Evolutionary conservation across 108 stramenopile genomes (phyloP).

Genomic region (Nitzschia inconspicua): DNA sequence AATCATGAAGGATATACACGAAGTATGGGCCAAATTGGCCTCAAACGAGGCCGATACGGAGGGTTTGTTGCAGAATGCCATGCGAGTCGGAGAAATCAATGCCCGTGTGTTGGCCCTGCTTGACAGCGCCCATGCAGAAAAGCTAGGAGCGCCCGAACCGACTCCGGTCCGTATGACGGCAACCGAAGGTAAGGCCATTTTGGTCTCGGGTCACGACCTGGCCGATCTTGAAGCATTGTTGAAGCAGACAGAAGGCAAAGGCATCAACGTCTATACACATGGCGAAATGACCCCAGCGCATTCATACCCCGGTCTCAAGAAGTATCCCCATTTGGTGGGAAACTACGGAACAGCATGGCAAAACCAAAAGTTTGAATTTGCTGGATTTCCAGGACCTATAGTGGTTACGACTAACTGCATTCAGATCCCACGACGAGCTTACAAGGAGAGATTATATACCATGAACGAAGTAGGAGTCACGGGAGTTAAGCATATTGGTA

Average conservation of each 20-base stretch:
- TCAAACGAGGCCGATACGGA: constrained; percentile 59
- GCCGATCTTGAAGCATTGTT: constrained; percentile 60
- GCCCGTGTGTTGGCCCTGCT: constrained; percentile 53
- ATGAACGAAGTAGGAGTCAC: constrained; percentile 74
- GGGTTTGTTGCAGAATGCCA: constrained; percentile 56
- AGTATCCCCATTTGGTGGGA: constrained; percentile 66
- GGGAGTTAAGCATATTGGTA: constrained; percentile 62
- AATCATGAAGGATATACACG: constrained; percentile 56
- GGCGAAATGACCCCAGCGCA: constrained; percentile 89
- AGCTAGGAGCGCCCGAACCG: constrained; percentile 63
- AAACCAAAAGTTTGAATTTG: constrained; percentile 82
- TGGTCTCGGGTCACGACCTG: constrained; percentile 80
- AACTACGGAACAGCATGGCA: constrained; percentile 87
- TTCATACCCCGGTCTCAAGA: constrained; percentile 72
- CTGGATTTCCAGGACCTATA: constrained; percentile 70
- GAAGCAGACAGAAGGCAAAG: constrained; percentile 80
- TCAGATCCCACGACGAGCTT: constrained; percentile 60
- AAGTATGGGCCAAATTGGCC: constrained; percentile 56
- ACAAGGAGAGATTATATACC: constrained; percentile 72
- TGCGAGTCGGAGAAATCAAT: constrained; percentile 65
- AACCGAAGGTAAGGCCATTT: constrained; percentile 68
- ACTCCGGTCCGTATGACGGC: constrained; percentile 60
- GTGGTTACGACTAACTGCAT: constrained; percentile 82
- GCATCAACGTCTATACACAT: constrained; percentile 84
- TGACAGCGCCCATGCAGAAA: constrained; percentile 58